A percentile compares a stretch with the other conserved stretches of the same genome.
These are phyloP conservation scores for Basidiobolus meristosporus DNA, from an alignment of 371 early-diverging fungal genomes.

Conservation along the genomic window DNA sequence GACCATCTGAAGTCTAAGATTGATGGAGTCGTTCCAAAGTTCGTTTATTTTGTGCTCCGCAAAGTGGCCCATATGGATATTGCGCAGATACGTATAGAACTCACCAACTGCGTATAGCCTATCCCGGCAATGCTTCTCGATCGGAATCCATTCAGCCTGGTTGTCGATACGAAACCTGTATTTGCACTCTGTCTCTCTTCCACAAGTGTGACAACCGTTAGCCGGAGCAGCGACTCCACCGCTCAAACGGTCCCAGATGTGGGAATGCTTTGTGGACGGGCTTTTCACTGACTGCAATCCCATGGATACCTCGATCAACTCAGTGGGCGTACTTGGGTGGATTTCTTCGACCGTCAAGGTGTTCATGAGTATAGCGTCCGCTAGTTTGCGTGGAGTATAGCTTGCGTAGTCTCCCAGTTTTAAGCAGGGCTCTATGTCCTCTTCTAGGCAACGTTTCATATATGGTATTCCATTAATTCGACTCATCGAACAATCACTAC, in stretches of 20 bases:
- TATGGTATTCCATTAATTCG: slow-evolving; percentile 59
- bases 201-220: slow-evolving; percentile 76
- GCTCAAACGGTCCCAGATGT: slow-evolving; percentile 21
- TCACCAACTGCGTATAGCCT: slow-evolving; percentile 79
- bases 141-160: slow-evolving; percentile 66
- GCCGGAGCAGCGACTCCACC: slow-evolving; percentile 5
- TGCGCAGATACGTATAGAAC: slow-evolving; percentile 79
- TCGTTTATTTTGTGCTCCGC: slow-evolving; percentile 48
- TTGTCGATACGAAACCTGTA: slow-evolving; percentile 67
- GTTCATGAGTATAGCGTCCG: slow-evolving; percentile 74
- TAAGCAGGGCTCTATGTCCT: slow-evolving; percentile 79
- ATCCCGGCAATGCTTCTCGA: slow-evolving; percentile 79
- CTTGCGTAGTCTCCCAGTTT: slow-evolving; percentile 72
- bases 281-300: slow-evolving; percentile 26
- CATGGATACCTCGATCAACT: slow-evolving; percentile 31
- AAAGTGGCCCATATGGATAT: slow-evolving; percentile 73
- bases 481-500: slow-evolving; percentile 30
- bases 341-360: slow-evolving; percentile 53
- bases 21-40: slow-evolving; percentile 59
- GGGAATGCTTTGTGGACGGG: slow-evolving; percentile 25
- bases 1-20: slow-evolving; percentile 76
- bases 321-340: slow-evolving; percentile 44
- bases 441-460: slow-evolving; percentile 63
- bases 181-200: slow-evolving; percentile 37
- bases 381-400: slow-evolving; percentile 58